Base-by-base conservation (phyloP, 306 rosid species). In the Vachellia pachyceras region DNA sequence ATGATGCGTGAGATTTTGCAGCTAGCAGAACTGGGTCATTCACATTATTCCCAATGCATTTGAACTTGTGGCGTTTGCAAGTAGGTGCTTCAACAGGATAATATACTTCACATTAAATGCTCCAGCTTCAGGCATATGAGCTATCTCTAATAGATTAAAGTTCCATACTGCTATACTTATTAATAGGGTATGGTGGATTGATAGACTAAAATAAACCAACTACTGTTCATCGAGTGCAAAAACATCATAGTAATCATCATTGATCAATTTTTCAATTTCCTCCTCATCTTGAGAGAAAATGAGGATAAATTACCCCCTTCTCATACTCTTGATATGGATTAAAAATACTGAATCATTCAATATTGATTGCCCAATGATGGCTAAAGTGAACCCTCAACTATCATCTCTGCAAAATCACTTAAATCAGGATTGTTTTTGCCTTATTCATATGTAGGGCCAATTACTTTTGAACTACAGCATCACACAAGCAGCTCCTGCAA, bases 1-100 rank as follows among this genome's bases (percentile, higher is more conserved):
- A 69, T 42, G 20, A 61, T 13, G 25, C 0, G 29, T 75, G 23
- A 77, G 55, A 68, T 57, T 63, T 15, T 25, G 78, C 78, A 70
- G 8, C 82, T 36, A 25, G 42, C 13, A 73, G 77, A 65, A 67
- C 73, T 55, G 80, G 52, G 77, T 69, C 65, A 73, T 44, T 35
- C 72, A 70, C 39, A n/a, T 40, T 25, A 55, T 37, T 10, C 50
- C 47, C 47, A 68, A 36, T 55, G 20, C 7, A 55, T 40, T 40
- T 47, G 14, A 20, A 50, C 25, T 5, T 49, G 11, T 1, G 77
- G 46, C 3, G 63, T 72, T 72, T 6, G n/a, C 64, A 15, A 10
- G 45, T 4, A 7, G 5, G 15, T 50, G 46, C 25, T 42, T 22
- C 12, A 3, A 40, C 20, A 52, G 47, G 66, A 73, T 35, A 60